Base-by-base conservation (phyloP, 2,329 filamentous ascomycete genomes). In the Fusarium nematophilum region DNA sequence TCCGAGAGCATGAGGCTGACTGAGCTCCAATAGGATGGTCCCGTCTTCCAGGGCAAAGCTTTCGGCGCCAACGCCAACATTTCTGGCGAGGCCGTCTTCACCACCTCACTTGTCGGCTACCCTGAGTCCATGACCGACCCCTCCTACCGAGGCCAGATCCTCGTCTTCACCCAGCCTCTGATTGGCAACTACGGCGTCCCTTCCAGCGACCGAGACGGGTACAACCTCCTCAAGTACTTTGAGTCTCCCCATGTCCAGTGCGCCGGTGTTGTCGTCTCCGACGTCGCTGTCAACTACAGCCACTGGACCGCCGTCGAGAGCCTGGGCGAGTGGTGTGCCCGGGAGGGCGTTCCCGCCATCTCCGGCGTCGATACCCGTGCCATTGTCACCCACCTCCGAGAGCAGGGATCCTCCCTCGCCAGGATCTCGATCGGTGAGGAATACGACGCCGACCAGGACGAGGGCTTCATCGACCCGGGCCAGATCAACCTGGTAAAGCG, bases 111-210 rank as follows among this genome's bases (percentile, higher is more conserved):
- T 51, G 95, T 99, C 56, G 95, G 95, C 71, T 99, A 99, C 77
- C 95, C 95, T 67, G 95, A 99, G 83, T 97, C 90, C 40, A 88
- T 94, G 84, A 93, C 91, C 71, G 91, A 94, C 71, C 91, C 91
- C 47, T 94, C 91, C 15, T 94, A 94, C 81, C 90, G 90, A 66
- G 91, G 95, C 67, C 95, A 99, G 82, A 98, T 99, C 68, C 84
- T 99, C 69, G 94, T 98, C 78, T 97, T 98, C 83, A 99, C 95
- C 66, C 93, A 97, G 77, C 95, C 95, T 29, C 82, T 99, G 68
- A 97, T 99, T 72, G 95, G 95, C 74, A 99, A 99, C 85, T 99
- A 99, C 75, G 95, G 95, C 70, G 94, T 99, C 14, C 95, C 95
- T 13, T 96, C 93, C 26, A 87, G 84, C 63, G 85, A 88, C 71